Evolutionary conservation across 768 basidiomycete species (phyloP).

Genomic region (Amanita fuliginea): DNA sequence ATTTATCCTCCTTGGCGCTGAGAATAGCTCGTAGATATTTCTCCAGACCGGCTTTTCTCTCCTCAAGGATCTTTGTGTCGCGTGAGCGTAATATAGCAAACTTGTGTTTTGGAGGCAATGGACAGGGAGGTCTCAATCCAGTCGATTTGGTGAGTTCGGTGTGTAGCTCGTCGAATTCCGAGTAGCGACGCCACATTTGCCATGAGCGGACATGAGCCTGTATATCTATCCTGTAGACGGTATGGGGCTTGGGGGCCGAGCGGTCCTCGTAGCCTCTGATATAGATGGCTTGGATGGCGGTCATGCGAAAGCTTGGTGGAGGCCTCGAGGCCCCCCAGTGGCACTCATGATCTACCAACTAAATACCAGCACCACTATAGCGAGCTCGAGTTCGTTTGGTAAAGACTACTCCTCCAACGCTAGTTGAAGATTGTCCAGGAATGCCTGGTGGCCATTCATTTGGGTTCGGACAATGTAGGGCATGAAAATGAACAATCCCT

Average conservation of each 20-base stretch:
- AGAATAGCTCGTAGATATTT: slow-evolving; percentile 80
- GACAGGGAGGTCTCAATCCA: slow-evolving; percentile 66
- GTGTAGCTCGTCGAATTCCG: slow-evolving; percentile 86
- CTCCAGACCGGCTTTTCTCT: slow-evolving; percentile 71
- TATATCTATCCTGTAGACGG: slow-evolving; percentile 75
- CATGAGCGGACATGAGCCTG: slow-evolving; percentile 85
- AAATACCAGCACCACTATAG: no score
- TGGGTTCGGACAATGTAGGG: slow-evolving; percentile 23
- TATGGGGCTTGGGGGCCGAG: slow-evolving; percentile 60
- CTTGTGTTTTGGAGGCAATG: slow-evolving; percentile 80
- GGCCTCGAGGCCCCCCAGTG: background rate
- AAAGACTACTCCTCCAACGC: no score
- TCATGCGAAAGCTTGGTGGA: slow-evolving; percentile 25
- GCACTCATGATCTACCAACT: background rate
- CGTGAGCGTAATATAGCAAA: slow-evolving; percentile 55
- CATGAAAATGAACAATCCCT: slow-evolving; percentile 23
- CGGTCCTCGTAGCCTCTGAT: slow-evolving; percentile 64
- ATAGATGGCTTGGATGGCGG: slow-evolving; percentile 68
- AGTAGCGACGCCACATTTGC: slow-evolving; percentile 92
- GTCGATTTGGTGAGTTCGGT: slow-evolving; percentile 70
- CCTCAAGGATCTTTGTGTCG: slow-evolving; percentile 59
- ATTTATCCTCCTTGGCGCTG: slow-evolving; percentile 67
- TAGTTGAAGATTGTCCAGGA: background rate
- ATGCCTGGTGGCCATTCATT: slow-evolving; percentile 13
- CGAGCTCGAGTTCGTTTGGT: no score